Percentiles rank a stretch among this genome's conserved stretches.
Conservation (phyloP, 371 early-diverging fungal species). For the Haplosporangium sp. region DNA sequence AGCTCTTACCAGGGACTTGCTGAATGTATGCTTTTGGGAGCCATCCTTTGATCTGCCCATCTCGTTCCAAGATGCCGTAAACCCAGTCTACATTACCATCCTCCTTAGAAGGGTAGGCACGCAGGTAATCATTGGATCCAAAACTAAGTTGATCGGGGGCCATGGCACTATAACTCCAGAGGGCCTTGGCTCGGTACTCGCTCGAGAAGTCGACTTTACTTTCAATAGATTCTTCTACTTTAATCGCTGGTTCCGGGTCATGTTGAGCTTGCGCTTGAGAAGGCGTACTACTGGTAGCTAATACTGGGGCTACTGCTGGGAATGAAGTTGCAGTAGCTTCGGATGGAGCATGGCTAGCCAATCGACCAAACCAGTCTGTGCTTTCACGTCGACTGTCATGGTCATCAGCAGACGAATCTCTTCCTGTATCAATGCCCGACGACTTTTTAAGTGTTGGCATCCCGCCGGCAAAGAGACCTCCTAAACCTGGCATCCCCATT, state of each 20-base stretch:
- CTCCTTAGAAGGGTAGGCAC: constrained; percentile 30
- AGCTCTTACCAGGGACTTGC: constrained; percentile 32
- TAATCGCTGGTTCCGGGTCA: constrained; percentile 1
- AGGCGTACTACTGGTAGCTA: neutral
- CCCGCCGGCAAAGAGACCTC: constrained; percentile 73
- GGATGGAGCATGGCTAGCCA: constrained; percentile 46
- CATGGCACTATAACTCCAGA: constrained; percentile 43
- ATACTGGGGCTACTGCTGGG: neutral
- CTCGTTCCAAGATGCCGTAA: constrained; percentile 33
- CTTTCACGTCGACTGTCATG: constrained; percentile 51
- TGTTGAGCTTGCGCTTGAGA: neutral
- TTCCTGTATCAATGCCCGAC: constrained; percentile 7
- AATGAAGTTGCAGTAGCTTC: constrained; percentile 12
- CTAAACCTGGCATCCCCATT: constrained; percentile 58
- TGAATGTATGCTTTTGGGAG: constrained; percentile 48
- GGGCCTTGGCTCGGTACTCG: constrained; percentile 35
- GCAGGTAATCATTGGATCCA: constrained; percentile 32
- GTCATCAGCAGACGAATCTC: constrained; percentile 7
- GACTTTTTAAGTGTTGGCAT: constrained; percentile 72
- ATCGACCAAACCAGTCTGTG: constrained; percentile 56
- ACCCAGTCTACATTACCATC: constrained; percentile 44
- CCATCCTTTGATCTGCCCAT: constrained; percentile 29
- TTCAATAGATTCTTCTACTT: constrained; percentile 25
- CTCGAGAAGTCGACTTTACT: constrained; percentile 37
- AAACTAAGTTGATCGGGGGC: constrained; percentile 41